A percentile compares a stretch with the other conserved stretches of the same genome.
Evolutionary conservation across 495 filamentous ascomycete genomes (phyloP).

Genomic region (Aspergillus incahuasiensis): DNA sequence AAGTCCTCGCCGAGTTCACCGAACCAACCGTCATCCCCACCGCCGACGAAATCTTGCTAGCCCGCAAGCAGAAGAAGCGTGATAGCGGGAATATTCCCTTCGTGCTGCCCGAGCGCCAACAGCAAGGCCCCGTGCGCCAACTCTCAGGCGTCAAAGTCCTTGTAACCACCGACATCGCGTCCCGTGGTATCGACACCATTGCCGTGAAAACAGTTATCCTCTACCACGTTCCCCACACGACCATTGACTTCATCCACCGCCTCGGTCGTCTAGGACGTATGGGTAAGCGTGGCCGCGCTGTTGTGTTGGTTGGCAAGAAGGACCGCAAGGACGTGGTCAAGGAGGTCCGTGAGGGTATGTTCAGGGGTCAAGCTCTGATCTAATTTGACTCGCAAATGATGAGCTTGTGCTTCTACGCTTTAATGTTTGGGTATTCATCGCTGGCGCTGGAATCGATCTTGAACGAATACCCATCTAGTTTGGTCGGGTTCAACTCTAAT

Average conservation of each 20-base stretch:
- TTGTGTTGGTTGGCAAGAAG: slow-evolving; percentile 84
- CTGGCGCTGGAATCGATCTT: slow-evolving; percentile 5
- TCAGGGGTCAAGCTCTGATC: slow-evolving; percentile 80
- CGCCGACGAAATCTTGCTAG: slow-evolving; percentile 35
- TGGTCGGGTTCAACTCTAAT: neutral
- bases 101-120: slow-evolving; percentile 20
- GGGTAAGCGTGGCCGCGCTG: slow-evolving; percentile 82
- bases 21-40: slow-evolving; percentile 44
- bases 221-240: slow-evolving; percentile 93
- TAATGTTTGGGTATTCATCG: neutral
- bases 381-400: slow-evolving; percentile 26
- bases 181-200: slow-evolving; percentile 91
- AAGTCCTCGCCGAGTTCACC: slow-evolving; percentile 76
- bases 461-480: neutral
- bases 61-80: slow-evolving; percentile 30
- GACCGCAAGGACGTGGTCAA: slow-evolving; percentile 86
- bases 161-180: slow-evolving; percentile 88
- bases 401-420: slow-evolving; percentile 1
- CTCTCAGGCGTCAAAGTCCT: slow-evolving; percentile 78
- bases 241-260: slow-evolving; percentile 95
- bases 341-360: slow-evolving; percentile 94
- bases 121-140: slow-evolving; percentile 19
- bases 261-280: slow-evolving; percentile 87
- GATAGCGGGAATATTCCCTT: slow-evolving; percentile 33
- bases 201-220: slow-evolving; percentile 85